phyloP scores from a whole-genome alignment of 805 yeast genomes.

The Nakazawaea wyomingensis region DNA sequence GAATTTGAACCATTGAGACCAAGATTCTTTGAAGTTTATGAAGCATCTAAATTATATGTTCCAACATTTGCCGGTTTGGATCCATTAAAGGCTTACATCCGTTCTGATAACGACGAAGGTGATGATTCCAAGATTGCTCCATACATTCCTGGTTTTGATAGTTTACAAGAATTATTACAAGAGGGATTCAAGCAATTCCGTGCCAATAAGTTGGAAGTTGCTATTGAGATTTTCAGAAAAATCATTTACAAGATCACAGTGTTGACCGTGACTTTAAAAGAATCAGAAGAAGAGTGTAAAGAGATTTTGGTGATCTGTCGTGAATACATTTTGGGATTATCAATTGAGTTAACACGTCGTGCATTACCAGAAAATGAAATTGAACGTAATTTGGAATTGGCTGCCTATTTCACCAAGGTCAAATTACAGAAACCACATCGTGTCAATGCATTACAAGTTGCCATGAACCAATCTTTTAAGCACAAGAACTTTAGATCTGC shows the following conservation, averaged over 20 bases:
- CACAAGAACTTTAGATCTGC: conserved; percentile 86
- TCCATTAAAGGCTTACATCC: conserved; percentile 60
- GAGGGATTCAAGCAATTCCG: conserved; percentile 82
- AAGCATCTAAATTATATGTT: conserved; percentile 69
- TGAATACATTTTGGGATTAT: conserved; percentile 87
- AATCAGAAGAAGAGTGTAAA: conserved; percentile 70
- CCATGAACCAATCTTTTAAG: conserved; percentile 89
- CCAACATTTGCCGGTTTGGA: conserved; percentile 73
- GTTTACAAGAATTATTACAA: conserved; percentile 53
- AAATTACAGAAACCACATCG: conserved; percentile 79
- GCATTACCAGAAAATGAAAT: conserved; percentile 62
- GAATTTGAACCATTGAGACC: conserved; percentile 83
- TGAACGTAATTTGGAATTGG: conserved; percentile 87
- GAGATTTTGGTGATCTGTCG: conserved; percentile 71
- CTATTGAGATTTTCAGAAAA: conserved; percentile 73
- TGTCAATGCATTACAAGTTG: conserved; percentile 86
- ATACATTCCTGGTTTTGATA: conserved; percentile 66
- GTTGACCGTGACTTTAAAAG: conserved; percentile 63
- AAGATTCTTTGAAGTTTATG: conserved; percentile 80
- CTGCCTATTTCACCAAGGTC: conserved; percentile 90
- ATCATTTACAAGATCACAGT: conserved; percentile 74
- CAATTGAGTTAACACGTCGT: conserved; percentile 89
- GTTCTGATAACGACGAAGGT: conserved; percentile 60
- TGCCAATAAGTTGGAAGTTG: conserved; percentile 75
- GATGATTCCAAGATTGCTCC: conserved; percentile 51